Evolutionary conservation across 768 basidiomycete species (phyloP), one percentile per base, ranked within the genome.

Genomic region (Trametes cubensis): DNA sequence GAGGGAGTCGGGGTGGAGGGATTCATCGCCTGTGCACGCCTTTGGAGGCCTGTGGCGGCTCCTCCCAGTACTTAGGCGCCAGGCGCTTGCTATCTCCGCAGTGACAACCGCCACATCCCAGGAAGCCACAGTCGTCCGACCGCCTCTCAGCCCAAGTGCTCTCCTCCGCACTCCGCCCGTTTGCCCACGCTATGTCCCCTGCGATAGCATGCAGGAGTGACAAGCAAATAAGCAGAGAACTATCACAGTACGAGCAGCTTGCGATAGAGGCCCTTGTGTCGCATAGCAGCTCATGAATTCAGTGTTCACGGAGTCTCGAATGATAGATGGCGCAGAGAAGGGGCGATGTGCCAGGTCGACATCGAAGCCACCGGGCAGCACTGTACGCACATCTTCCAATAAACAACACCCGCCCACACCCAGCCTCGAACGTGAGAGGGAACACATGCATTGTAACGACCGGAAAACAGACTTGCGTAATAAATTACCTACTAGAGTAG

Each of bases 401-500:
- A n/a, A n/a, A n/a, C n/a, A n/a, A n/a, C n/a, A n/a, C n/a, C n/a
- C n/a, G 8, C 6, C 34, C 5, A 34, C 10, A 34, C 5, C 34
- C 34, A 34, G 10, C 10, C 6, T 34, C 34, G 20, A 28, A 7
- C 6, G 30, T 21, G 5, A 14, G 10, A 3, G 7, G 17, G 50
- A 48, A 48, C 17, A 21, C 4, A 48, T 53, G 39, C 20, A 44
- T 47, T 54, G 62, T 40, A 63, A 53, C 26, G 55, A 53, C 49
- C 25, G 45, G 34, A 38, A 41, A 13, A 13, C 41, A 18, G 61
- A 44, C 38, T 23, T 59, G 62, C 62, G 53, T 38, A 55, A 63
- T 63, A 63, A 63, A 4, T 63, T 63, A 63, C 52, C 55, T 39
- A 38, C 5, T n/a, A n/a, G n/a, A n/a, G n/a, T n/a, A n/a, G n/a